Evolutionary conservation across 1,284 basidiomycete species (phyloP).

Genomic region (Xanthoconium separans): DNA sequence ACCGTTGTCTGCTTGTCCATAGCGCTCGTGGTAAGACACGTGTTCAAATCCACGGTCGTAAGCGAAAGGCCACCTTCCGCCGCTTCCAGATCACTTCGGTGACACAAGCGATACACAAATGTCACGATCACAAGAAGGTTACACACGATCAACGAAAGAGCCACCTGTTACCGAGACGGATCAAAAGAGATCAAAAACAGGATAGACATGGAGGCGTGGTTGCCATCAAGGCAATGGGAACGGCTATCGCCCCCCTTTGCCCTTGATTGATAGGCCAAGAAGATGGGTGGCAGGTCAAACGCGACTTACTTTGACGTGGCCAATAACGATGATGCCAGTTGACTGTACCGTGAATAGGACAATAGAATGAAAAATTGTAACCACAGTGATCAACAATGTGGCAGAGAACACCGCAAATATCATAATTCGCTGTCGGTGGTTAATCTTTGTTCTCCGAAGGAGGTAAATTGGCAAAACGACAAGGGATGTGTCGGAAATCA

Average conservation of each 20-base stretch:
- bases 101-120: conserved; percentile 18
- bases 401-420: conserved; percentile 21
- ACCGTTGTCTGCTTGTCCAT: not conserved
- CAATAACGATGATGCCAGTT: conserved; percentile 17
- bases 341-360: conserved; percentile 5
- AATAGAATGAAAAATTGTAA: conserved; percentile 21
- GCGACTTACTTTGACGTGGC: conserved; percentile 22
- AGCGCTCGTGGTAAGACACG: not conserved
- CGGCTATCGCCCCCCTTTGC: too few species aligned
- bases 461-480: conserved; percentile 22
- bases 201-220: not conserved
- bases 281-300: not conserved
- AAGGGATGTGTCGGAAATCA: conserved; percentile 28
- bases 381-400: conserved; percentile 14
- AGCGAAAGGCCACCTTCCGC: not conserved
- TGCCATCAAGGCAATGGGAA: not conserved
- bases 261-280: not conserved
- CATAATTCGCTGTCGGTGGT: conserved; percentile 16
- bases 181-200: not conserved
- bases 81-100: conserved; percentile 13
- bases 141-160: conserved; percentile 26
- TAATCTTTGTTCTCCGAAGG: conserved; percentile 8
- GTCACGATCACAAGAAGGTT: conserved; percentile 32
- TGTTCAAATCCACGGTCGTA: not conserved
- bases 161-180: conserved; percentile 6